Evolutionary conservation across 495 filamentous ascomycete species (phyloP), one percentile per base, ranked within the genome.

Genomic region (Neurospora tetraspora): DNA sequence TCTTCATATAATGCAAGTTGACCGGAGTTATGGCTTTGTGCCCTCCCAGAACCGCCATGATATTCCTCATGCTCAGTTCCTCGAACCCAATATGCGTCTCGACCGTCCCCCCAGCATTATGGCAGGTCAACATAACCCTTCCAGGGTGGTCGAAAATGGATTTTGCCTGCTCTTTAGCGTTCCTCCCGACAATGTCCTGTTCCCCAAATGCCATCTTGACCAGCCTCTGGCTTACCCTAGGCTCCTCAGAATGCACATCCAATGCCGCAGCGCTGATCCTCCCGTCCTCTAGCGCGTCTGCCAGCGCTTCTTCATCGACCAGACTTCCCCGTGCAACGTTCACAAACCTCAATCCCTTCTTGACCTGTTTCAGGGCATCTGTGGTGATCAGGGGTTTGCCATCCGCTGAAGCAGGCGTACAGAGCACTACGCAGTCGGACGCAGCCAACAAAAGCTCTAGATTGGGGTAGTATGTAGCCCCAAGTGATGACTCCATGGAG

Each of bases 81-180:
- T 94, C 92, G 77, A 93, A 93, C 7, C 90, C 90, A 20, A 88
- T 82, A 75, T 91, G 89, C 70, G 89, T 90, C 80, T 93, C 91
- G 40, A 93, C 79, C 23, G 89, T 90, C 5, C 89, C 90, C 11
- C 91, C 91, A 9, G 91, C 92, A 77, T 92, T 93, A 78, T 93
- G 91, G 23, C 86, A 85, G 70, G 90, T 86, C 74, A 92, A 78
- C 81, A 90, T 87, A 2, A 91, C 91, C 70, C 76, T 74, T 3
- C 74, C 77, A n/a, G 77, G 78, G 7, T 65, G 53, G 27, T 34
- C 31, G 27, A 65, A 65, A 14, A 6, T 34, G 1, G 6, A 5
- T 65, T 18, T 39, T 71, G 83, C 83, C 70, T 75, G 74, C 0
- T 6, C 20, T 59, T 7, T 5, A 2, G 20, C 0, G 73, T 74